Evolutionary conservation across 2,329 filamentous ascomycete genomes (phyloP).

Genomic region (Leptodontidium sp.): DNA sequence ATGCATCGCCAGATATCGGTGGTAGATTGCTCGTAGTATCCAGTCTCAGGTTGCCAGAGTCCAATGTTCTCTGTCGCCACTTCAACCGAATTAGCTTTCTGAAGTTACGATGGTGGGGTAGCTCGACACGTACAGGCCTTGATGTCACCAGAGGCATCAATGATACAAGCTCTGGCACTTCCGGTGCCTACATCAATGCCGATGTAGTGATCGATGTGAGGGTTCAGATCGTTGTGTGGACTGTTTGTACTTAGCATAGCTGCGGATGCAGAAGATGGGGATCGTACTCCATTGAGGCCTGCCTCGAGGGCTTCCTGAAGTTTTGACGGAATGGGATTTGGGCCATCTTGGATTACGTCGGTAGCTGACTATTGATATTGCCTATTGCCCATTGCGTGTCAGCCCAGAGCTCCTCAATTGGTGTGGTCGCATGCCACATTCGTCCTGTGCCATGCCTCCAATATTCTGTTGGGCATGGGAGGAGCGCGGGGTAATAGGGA

Average conservation of each 20-base stretch:
- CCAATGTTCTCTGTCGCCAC: constrained; percentile 79
- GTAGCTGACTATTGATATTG: constrained; percentile 15
- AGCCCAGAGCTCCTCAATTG: constrained; percentile 34
- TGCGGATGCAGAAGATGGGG: background rate
- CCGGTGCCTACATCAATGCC: constrained; percentile 97
- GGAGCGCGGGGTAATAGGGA: constrained; percentile 25
- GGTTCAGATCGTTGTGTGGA: constrained; percentile 48
- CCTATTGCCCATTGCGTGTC: constrained; percentile 23
- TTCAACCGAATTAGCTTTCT: constrained; percentile 30
- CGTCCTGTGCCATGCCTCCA: constrained; percentile 11
- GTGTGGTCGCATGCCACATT: constrained; percentile 16
- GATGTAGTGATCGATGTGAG: constrained; percentile 67
- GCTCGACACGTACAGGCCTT: constrained; percentile 55
- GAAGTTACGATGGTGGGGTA: constrained; percentile 1
- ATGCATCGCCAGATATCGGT: constrained; percentile 97
- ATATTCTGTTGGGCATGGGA: constrained; percentile 23
- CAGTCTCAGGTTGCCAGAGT: constrained; percentile 79
- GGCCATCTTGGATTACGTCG: constrained; percentile 36
- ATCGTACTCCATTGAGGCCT: constrained; percentile 47
- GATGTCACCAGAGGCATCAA: constrained; percentile 91
- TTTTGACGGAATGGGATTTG: constrained; percentile 42
- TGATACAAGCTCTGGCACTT: constrained; percentile 93
- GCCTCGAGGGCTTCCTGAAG: constrained; percentile 45
- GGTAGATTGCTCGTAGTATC: constrained; percentile 95
- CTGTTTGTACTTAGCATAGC: constrained; percentile 34